Evolutionary conservation across 176 grass and related monocot species (phyloP), one percentile per base, ranked within the genome.

Genomic region (Stipa capillata): DNA sequence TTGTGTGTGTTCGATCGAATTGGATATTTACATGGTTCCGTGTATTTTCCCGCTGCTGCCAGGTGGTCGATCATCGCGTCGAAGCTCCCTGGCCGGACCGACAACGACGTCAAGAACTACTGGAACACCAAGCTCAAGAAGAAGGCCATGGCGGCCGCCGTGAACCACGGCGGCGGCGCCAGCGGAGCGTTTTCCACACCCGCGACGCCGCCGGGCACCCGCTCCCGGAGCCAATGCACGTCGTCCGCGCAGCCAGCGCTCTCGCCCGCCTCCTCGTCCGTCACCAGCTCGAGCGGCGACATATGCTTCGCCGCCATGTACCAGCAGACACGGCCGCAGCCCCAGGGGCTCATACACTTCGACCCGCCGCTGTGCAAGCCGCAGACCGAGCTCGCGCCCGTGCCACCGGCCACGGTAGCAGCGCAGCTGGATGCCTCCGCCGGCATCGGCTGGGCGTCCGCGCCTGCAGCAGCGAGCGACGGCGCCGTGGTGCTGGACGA

Each of bases 41-140:
- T n/a, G n/a, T n/a, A n/a, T n/a, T n/a, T n/a, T n/a, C n/a, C n/a
- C n/a, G n/a, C n/a, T n/a, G n/a, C n/a, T n/a, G n/a, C n/a, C n/a
- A n/a, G n/a, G 84, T 97, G 94, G 94, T 97, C 94, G 13, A 68
- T 97, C 78, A 97, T 97, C 77, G 94, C 94, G 58, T 90, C 94
- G 36, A 91, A 90, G 69, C 87, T 97, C 27, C 91, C 87, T 4
- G 94, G 94, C 61, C 90, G 94, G 76, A 97, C 94, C 12, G 94
- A 97, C 74, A 97, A 97, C 83, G 89, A 97, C 79, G 89, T 97
- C 62, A 97, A 97, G 73, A 97, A 97, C 78, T 91, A 97, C 84
- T 97, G 94, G 94, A 97, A 97, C 87, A 97, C 91, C 72, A 97
- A 92, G 82, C 87, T 97, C 62, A 97, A 97, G 94, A 97, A 97